phyloP scores from a whole-genome alignment of 305 asterid species.

The Rubia peregrina region DNA sequence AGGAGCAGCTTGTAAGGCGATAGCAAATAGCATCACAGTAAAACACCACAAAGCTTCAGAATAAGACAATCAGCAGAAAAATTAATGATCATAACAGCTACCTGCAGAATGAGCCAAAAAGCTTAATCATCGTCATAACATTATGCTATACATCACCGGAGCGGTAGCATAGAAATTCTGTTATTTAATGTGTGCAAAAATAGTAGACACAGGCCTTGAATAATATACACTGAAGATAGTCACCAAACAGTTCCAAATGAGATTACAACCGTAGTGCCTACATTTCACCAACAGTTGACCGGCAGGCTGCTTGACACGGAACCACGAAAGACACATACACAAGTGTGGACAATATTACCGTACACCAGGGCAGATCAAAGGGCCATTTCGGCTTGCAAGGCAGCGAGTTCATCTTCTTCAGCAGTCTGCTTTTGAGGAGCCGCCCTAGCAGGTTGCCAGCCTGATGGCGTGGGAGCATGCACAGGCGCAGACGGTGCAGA shows the following conservation, averaged over 20 bases:
- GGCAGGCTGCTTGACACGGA: constrained; percentile 9
- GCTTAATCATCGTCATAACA: not conserved
- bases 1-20: too few species aligned
- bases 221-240: constrained; percentile 11
- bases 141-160: not conserved
- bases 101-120: not conserved
- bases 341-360: constrained; percentile 8
- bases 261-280: constrained; percentile 1
- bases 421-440: constrained; percentile 31
- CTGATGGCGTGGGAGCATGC: constrained; percentile 29
- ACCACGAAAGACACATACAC: constrained; percentile 2
- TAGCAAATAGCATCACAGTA: too few species aligned
- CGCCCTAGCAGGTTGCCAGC: constrained; percentile 27
- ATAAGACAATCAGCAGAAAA: not conserved
- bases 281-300: constrained; percentile 6
- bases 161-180: not conserved
- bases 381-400: constrained; percentile 44
- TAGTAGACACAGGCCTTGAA: constrained; percentile 1
- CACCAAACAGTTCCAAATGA: constrained; percentile 7
- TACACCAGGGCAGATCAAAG: constrained; percentile 16
- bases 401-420: constrained; percentile 52
- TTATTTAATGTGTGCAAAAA: constrained; percentile 7
- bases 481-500: constrained; percentile 34
- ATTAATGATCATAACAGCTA: not conserved
- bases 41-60: not conserved